Evolutionary conservation across 1,284 basidiomycete genomes (phyloP).

Genomic region (Leccinum subspadiceum): DNA sequence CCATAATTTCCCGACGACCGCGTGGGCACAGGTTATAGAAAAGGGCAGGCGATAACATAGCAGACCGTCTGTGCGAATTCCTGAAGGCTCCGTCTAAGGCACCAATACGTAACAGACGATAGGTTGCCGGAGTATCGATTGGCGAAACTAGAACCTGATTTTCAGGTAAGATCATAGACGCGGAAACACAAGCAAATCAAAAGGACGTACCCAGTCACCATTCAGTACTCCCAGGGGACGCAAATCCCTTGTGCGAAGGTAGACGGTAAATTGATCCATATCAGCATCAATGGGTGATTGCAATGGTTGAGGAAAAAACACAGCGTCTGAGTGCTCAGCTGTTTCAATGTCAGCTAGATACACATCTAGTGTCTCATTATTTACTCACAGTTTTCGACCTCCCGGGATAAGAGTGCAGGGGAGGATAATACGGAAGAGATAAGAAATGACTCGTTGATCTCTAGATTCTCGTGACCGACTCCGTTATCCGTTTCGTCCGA

Average conservation of each 20-base stretch:
- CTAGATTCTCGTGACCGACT: constrained; percentile 43
- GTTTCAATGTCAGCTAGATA: constrained; percentile 5
- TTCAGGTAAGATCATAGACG: background rate
- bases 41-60: constrained; percentile 26
- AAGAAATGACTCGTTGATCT: constrained; percentile 74
- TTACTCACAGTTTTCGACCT: constrained; percentile 15
- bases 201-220: constrained; percentile 80
- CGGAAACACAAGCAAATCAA: constrained; percentile 1
- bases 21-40: constrained; percentile 24
- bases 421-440: constrained; percentile 33
- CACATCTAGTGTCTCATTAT: background rate
- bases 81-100: constrained; percentile 48
- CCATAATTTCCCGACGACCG: constrained; percentile 11
- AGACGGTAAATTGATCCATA: constrained; percentile 53
- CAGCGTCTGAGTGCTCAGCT: constrained; percentile 4
- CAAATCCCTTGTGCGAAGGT: constrained; percentile 62
- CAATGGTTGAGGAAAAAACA: constrained; percentile 35
- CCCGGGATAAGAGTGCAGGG: constrained; percentile 15
- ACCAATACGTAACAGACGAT: constrained; percentile 56
- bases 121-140: constrained; percentile 26
- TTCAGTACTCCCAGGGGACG: constrained; percentile 74
- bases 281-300: constrained; percentile 30
- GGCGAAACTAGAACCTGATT: constrained; percentile 30
- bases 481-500: constrained; percentile 15
- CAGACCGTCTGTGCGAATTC: constrained; percentile 41